These are phyloP conservation scores for Gynostemma pentaphyllum DNA, from an alignment of 306 rosid genomes.

Conservation along the genomic window DNA sequence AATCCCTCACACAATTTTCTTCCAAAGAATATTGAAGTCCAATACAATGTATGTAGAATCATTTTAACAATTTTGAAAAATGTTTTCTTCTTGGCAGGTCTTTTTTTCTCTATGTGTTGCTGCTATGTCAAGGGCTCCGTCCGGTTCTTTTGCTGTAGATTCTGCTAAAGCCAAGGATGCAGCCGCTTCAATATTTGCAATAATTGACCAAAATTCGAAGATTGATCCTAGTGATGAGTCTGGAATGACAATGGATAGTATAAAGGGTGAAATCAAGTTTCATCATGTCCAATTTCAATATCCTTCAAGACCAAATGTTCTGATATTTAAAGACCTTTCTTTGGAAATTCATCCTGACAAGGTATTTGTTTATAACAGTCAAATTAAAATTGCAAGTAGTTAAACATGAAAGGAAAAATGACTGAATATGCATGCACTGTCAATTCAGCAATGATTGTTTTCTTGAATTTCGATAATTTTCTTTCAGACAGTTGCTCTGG, in stretches of 20 bases:
- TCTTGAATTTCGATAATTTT: too few relatives aligned
- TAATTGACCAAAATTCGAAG: conserved; percentile 50
- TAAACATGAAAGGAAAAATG: too few relatives aligned
- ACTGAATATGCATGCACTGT: neutral
- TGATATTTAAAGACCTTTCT: conserved; percentile 45
- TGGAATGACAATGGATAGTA: conserved; percentile 29
- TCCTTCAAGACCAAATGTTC: conserved; percentile 51
- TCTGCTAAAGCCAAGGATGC: conserved; percentile 44
- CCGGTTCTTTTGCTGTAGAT: conserved; percentile 37
- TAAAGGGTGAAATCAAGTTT: conserved; percentile 55
- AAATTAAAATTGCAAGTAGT: too few relatives aligned
- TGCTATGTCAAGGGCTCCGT: conserved; percentile 39
- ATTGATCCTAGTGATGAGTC: conserved; percentile 41
- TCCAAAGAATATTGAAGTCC: neutral
- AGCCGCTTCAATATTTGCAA: conserved; percentile 53
- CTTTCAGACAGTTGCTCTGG: conserved; percentile 67
- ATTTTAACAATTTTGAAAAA: too few relatives aligned
- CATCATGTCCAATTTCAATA: conserved; percentile 55
- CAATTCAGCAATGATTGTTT: neutral
- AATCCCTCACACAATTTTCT: neutral
- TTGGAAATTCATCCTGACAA: conserved; percentile 47
- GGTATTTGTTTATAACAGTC: conserved; percentile 34
- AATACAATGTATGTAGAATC: neutral
- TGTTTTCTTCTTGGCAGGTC: conserved; percentile 57
- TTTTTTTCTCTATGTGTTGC: conserved; percentile 49